Base-by-base conservation (phyloP, 768 basidiomycete species). In the Boletus pseudo-olivaceus region DNA sequence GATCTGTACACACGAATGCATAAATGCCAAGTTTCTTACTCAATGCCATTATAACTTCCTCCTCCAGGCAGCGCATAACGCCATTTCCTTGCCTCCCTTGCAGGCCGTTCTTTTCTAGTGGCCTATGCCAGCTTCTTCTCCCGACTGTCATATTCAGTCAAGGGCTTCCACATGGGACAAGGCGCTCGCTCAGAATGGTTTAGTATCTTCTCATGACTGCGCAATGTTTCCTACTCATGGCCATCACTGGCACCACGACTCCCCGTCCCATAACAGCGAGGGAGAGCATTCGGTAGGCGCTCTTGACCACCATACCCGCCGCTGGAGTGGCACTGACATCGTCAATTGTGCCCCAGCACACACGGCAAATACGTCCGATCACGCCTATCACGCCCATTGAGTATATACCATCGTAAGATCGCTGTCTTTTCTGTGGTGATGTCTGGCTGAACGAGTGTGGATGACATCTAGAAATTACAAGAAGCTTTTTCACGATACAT, bases 171-270 rank as follows among this genome's bases (percentile, higher is more conserved):
- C 68, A 72, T 72, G 69, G 71, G 69, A 66, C 66, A 67, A 58
- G 69, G 63, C 60, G 35, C 61, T 62, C 61, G 49, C 65, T 65
- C 72, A 71, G 69, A 71, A 71, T 72, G 69, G 71, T 72, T 70
- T 61, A 68, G 62, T 63, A 56, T 64, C 65, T 72, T 65, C 67
- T 68, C 66, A 64, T 72, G 66, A 65, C 61, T 64, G 49, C 61
- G 58, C 63, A 55, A 72, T 71, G 65, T 57, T 60, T 57, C 58
- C 63, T 65, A 55, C 71, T 70, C 60, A 70, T 61, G 50, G 61
- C 65, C 56, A 60, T 64, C 67, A 64, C 56, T 65, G 49, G 58
- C 54, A 49, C 58, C 39, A 68, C 53, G 61, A 53, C 44, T 50
- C 65, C 57, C 32, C 62, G 41, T 54, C 60, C 26, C 61, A 37